Evolutionary conservation across 306 rosid genomes (phyloP).

Genomic region (Ochetophila trinervis): DNA sequence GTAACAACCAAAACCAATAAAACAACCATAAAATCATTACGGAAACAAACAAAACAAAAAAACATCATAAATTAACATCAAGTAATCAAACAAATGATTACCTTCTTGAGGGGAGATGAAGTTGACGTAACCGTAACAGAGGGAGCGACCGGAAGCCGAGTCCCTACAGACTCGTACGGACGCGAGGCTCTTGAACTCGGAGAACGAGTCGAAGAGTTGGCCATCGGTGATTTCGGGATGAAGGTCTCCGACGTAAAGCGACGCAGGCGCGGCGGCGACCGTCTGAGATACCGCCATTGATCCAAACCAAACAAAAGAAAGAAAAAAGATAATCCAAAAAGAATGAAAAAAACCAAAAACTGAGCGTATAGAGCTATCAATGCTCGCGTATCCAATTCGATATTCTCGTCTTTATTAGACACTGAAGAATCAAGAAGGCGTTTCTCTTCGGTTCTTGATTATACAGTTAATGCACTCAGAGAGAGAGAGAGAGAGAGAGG

Average conservation of each 20-base stretch:
- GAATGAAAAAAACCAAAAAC: background rate
- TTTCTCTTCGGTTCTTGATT: slow-evolving; percentile 17
- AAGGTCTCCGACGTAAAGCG: slow-evolving; percentile 87
- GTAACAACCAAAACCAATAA: background rate
- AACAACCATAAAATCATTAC: background rate
- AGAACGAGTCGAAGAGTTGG: slow-evolving; percentile 52
- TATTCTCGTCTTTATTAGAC: background rate
- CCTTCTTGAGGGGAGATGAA: slow-evolving; percentile 63
- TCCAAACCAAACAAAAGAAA: background rate
- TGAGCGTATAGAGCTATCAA: background rate
- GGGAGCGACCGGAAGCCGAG: slow-evolving; percentile 56
- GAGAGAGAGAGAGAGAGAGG: background rate
- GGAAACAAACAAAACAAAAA: background rate
- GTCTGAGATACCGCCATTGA: slow-evolving; percentile 61
- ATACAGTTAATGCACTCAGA: slow-evolving; percentile 6
- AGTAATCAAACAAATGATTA: background rate
- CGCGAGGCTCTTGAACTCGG: slow-evolving; percentile 42
- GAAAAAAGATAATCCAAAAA: background rate
- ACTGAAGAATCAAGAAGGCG: background rate
- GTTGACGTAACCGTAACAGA: slow-evolving; percentile 84
- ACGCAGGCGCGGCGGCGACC: slow-evolving; percentile 34
- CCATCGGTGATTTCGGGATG: slow-evolving; percentile 54
- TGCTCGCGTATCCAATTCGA: background rate
- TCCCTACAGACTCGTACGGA: slow-evolving; percentile 70
- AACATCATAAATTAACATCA: background rate